These are phyloP conservation scores for Penicillium sp. DNA, from an alignment of 2,329 filamentous ascomycete species.

Conservation along the genomic window DNA sequence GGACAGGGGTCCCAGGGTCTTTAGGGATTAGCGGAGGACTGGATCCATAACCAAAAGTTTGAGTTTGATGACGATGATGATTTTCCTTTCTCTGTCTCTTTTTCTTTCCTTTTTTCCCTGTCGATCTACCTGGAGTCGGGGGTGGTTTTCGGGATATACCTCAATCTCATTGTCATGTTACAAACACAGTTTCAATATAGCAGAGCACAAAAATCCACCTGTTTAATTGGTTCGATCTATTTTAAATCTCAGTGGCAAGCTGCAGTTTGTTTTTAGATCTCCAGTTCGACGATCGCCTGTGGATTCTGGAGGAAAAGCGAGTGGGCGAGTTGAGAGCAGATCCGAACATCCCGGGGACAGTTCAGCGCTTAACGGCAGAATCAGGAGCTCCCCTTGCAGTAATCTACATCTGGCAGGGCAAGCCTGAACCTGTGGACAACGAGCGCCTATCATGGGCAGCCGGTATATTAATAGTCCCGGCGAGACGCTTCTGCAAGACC, in stretches of 20 bases:
- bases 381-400: constrained; percentile 1
- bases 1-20: constrained; percentile 11
- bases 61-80: constrained; percentile 22
- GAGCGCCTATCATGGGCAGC: constrained; percentile 1
- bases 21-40: constrained; percentile 12
- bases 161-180: constrained; percentile 12
- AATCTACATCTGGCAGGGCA: constrained; percentile 2
- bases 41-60: constrained; percentile 23
- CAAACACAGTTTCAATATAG: constrained; percentile 4
- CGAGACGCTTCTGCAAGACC: constrained; percentile 16
- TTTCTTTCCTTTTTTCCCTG: not conserved
- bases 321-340: not conserved
- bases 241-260: not conserved
- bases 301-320: not conserved
- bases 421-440: not conserved
- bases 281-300: not conserved
- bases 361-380: not conserved
- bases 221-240: constrained; percentile 14
- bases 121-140: constrained; percentile 16
- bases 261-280: not conserved
- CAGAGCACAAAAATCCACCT: not conserved
- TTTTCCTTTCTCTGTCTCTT: constrained; percentile 8
- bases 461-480: constrained; percentile 18
- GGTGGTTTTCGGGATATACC: constrained; percentile 25
- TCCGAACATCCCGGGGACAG: constrained; percentile 4